These are phyloP conservation scores for Penicillium coprophilum DNA, from an alignment of 495 filamentous ascomycete species.

Conservation along the genomic window DNA sequence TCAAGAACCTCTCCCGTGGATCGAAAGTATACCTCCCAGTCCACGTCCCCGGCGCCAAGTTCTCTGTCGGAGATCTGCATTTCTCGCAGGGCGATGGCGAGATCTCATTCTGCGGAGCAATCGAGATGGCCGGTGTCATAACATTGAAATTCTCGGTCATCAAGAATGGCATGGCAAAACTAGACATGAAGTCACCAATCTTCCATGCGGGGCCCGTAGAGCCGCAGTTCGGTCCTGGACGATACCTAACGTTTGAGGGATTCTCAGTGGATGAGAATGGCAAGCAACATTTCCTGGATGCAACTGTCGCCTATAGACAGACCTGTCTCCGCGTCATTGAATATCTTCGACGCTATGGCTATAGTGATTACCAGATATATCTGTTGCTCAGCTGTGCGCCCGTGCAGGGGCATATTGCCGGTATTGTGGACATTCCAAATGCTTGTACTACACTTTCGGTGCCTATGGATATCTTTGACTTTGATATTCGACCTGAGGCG, in stretches of 20 bases:
- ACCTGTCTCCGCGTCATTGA: slow-evolving; percentile 80
- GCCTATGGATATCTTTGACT: slow-evolving; percentile 95
- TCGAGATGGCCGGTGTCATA: slow-evolving; percentile 94
- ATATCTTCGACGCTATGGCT: slow-evolving; percentile 81
- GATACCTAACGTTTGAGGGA: slow-evolving; percentile 90
- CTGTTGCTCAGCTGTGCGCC: slow-evolving; percentile 86
- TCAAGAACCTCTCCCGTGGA: slow-evolving; percentile 86
- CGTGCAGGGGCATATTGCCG: slow-evolving; percentile 90
- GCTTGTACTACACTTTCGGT: slow-evolving; percentile 88
- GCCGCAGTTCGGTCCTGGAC: slow-evolving; percentile 82
- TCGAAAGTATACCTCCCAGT: slow-evolving; percentile 90
- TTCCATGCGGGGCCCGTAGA: slow-evolving; percentile 91
- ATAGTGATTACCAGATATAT: slow-evolving; percentile 82
- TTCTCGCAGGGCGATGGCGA: slow-evolving; percentile 92
- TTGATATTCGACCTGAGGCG: slow-evolving; percentile 77
- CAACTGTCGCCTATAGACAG: slow-evolving; percentile 89
- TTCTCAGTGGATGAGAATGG: slow-evolving; percentile 91
- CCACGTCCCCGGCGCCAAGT: slow-evolving; percentile 82
- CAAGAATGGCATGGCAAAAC: slow-evolving; percentile 73
- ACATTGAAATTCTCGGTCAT: slow-evolving; percentile 89
- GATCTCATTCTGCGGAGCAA: slow-evolving; percentile 94
- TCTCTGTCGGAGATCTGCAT: slow-evolving; percentile 89
- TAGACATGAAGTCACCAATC: slow-evolving; percentile 83
- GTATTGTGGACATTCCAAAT: slow-evolving; percentile 83
- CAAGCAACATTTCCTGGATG: slow-evolving; percentile 92